These are phyloP conservation scores for Amaranthus palmeri DNA, from an alignment of 148 eudicot genomes.

Conservation along the genomic window DNA sequence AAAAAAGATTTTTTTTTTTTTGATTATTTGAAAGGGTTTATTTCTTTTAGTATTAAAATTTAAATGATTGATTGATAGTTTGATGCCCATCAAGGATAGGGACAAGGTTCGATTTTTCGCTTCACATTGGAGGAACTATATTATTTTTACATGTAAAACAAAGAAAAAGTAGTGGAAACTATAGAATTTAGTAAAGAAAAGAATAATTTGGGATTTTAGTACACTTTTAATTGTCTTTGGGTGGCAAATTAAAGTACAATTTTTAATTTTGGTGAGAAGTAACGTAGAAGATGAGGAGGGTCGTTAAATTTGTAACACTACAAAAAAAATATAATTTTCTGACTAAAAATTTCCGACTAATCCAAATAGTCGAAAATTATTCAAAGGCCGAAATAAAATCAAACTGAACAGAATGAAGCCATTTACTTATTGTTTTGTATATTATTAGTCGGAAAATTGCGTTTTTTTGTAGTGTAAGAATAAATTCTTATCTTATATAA, in stretches of 20 bases:
- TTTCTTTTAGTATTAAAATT: neutral
- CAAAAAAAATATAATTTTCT: too few relatives aligned
- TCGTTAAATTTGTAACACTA: too few relatives aligned
- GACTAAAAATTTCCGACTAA: too few relatives aligned
- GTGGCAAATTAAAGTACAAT: neutral
- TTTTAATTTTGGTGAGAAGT: neutral
- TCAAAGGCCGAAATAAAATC: too few relatives aligned
- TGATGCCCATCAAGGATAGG: neutral
- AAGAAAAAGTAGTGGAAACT: neutral
- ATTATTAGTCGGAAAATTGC: too few relatives aligned
- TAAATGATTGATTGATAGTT: conserved; percentile 9
- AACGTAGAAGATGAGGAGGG: too few relatives aligned
- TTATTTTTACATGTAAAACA: neutral
- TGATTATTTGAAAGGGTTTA: conserved; percentile 3
- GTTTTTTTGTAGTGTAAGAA: too few relatives aligned
- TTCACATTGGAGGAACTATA: neutral
- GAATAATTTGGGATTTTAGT: neutral
- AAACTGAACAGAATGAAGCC: too few relatives aligned
- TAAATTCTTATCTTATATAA: too few relatives aligned
- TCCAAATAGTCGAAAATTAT: too few relatives aligned
- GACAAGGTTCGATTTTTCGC: conserved; percentile 16
- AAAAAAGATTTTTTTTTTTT: conserved; percentile 8
- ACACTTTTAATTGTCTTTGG: conserved; percentile 1
- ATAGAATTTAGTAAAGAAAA: neutral
- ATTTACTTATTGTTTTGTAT: too few relatives aligned